Evolutionary conservation across 108 stramenopile genomes (phyloP), one percentile per base, ranked within the genome.

Genomic region (Aurantiochytrium sp.): DNA sequence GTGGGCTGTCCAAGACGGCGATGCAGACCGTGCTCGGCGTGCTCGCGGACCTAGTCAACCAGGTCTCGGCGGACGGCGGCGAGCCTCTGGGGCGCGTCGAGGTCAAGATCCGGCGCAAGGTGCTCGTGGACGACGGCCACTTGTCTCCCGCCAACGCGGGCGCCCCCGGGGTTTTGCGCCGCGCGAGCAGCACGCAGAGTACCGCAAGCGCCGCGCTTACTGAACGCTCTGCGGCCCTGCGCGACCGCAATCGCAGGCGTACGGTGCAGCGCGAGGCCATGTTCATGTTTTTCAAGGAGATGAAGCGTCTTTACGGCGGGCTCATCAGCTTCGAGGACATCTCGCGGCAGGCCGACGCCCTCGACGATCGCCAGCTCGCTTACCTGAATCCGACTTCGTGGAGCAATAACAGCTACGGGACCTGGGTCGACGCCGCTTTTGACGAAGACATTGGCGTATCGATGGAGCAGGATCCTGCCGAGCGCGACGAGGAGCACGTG

Each of bases 201-300:
- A 48, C 6, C 27, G 21, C 32, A 12, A 48, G 42, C 42, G 42
- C n/a, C 27, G 12, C 39, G 73, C 17, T 24, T 39, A 48, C 39
- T 10, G 59, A 17, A 34, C 59, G 59, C 8, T 65, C 59, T 65
- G 59, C 59, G 27, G 59, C 59, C 8, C 10, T 24, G 30, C 39
- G 39, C 27, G 39, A 41, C 1, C 42, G 45, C 3, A n/a, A 48
- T 48, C 73, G 73, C n/a, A 21, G 19, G 6, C 39, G 45, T 12
- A 6, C 12, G 12, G 27, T 27, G 21, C 73, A 81, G 39, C 73
- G 73, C 36, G 73, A 81, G 39, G 39, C 73, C 19, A 81, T 81
- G 42, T 81, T 81, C 39, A 41, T 48, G 73, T 81, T 81, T 24
- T 81, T 81, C 3, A 81, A 81, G 45, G 73, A 81, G 45, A 81